Conservation (phyloP, 2,329 filamentous ascomycete species). For the Dryadomyces quercivorus region DNA sequence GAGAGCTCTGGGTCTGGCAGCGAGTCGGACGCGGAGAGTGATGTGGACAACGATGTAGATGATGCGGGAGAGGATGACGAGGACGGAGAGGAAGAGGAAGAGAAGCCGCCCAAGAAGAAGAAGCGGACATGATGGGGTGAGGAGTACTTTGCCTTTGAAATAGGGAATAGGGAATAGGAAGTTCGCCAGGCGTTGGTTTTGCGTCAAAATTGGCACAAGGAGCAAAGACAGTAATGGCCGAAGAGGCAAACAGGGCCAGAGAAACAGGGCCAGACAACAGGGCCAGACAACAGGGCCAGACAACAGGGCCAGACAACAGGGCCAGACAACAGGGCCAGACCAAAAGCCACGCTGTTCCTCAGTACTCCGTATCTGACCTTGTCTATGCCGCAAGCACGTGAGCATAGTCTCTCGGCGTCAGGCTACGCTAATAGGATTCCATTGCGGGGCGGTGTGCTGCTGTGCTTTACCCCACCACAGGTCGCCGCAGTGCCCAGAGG, state of each 20-base stretch:
- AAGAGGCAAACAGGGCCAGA: no score
- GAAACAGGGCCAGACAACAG: no score
- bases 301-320: no score
- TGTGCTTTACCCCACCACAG: conserved; percentile 5
- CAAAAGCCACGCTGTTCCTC: no score
- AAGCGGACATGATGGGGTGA: conserved; percentile 22
- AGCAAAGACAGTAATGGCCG: no score
- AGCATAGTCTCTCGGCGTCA: not conserved
- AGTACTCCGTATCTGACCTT: not conserved
- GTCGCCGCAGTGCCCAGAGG: not conserved
- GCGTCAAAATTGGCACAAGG: no score
- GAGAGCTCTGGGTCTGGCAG: conserved; percentile 68
- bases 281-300: no score
- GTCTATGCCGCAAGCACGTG: not conserved
- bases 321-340: no score
- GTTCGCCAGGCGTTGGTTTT: no score
- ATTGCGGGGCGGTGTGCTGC: not conserved
- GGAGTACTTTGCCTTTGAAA: no score
- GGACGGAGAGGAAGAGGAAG: conserved; percentile 21
- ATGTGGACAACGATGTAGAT: conserved; percentile 36
- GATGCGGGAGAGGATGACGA: conserved; percentile 34
- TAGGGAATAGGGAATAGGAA: no score
- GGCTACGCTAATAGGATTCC: not conserved
- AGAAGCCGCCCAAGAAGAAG: conserved; percentile 28
- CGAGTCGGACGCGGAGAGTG: conserved; percentile 53